phyloP scores from a whole-genome alignment of 768 basidiomycete genomes.

The Termitomyces sp. region DNA sequence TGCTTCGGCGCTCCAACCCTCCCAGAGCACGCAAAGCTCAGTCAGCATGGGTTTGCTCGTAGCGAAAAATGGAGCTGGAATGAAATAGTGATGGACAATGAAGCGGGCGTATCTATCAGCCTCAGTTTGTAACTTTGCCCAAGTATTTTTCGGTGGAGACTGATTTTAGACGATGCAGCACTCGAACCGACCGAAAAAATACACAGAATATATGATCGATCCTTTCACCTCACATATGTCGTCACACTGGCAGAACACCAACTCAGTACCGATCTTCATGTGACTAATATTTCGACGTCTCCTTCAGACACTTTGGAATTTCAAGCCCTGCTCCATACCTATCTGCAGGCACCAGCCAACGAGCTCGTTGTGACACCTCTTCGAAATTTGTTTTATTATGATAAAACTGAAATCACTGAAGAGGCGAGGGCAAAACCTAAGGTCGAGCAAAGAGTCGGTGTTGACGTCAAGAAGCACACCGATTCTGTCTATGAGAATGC shows the following conservation, averaged over 20 bases:
- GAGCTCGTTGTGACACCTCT: slow-evolving; percentile 61
- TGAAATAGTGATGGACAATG: slow-evolving; percentile 59
- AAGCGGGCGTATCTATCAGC: slow-evolving; percentile 67
- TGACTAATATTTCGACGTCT: slow-evolving; percentile 60
- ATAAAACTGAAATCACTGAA: slow-evolving; percentile 69
- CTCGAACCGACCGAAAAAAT: slow-evolving; percentile 62
- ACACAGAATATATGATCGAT: slow-evolving; percentile 48
- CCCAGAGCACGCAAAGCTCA: slow-evolving; percentile 61
- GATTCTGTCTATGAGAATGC: slow-evolving; percentile 77
- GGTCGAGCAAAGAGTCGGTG: slow-evolving; percentile 52
- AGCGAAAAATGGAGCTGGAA: slow-evolving; percentile 71
- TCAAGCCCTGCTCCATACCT: slow-evolving; percentile 92
- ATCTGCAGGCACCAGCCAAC: slow-evolving; percentile 64
- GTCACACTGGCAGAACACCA: slow-evolving; percentile 73
- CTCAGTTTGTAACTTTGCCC: slow-evolving; percentile 50
- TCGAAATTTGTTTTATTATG: slow-evolving; percentile 60
- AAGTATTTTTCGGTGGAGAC: neutral
- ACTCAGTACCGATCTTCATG: slow-evolving; percentile 75
- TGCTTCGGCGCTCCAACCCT: slow-evolving; percentile 86
- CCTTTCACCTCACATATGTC: slow-evolving; percentile 75
- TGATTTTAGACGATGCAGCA: slow-evolving; percentile 31
- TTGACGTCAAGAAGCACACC: slow-evolving; percentile 63
- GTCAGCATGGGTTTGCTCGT: slow-evolving; percentile 92
- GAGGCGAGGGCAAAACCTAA: slow-evolving; percentile 46
- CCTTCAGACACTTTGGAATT: slow-evolving; percentile 60